These are phyloP conservation scores for Cercospora berteroae DNA, from an alignment of 2,329 filamentous ascomycete genomes.

Conservation along the genomic window DNA sequence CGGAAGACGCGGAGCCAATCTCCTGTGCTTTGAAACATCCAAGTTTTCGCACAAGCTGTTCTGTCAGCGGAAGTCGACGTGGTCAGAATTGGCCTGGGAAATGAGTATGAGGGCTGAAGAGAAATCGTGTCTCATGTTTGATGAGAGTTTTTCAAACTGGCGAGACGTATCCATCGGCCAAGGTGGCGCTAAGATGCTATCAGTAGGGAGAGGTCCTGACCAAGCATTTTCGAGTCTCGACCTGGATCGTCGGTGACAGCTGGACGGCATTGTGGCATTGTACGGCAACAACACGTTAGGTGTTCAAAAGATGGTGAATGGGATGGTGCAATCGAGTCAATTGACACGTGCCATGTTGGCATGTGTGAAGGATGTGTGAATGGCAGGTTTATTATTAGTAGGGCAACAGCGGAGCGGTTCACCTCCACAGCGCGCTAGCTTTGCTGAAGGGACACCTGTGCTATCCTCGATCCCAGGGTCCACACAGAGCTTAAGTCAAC, in stretches of 20 bases:
- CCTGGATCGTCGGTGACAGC: background rate
- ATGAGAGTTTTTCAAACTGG: background rate
- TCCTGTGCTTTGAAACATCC: background rate
- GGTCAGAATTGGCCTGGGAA: background rate
- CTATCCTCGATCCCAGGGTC: background rate
- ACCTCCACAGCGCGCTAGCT: background rate
- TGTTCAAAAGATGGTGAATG: background rate
- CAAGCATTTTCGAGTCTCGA: background rate
- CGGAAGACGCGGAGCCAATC: background rate
- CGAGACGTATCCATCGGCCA: background rate
- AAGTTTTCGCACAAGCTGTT: background rate
- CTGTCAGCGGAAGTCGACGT: background rate
- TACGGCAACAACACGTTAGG: background rate
- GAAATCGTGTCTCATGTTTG: background rate
- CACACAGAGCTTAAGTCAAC: background rate
- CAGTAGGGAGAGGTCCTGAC: background rate
- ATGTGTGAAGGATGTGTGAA: background rate
- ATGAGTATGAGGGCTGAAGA: background rate
- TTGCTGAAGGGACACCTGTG: background rate
- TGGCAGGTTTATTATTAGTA: constrained; percentile 1
- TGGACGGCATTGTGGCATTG: background rate
- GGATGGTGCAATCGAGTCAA: background rate
- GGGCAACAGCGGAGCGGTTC: background rate
- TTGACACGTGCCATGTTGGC: background rate
- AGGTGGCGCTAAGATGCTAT: background rate